A percentile compares a stretch with the other conserved stretches of the same genome.
Evolutionary conservation across 2,329 filamentous ascomycete species (phyloP).

Genomic region (Colletotrichum gloeosporioides): DNA sequence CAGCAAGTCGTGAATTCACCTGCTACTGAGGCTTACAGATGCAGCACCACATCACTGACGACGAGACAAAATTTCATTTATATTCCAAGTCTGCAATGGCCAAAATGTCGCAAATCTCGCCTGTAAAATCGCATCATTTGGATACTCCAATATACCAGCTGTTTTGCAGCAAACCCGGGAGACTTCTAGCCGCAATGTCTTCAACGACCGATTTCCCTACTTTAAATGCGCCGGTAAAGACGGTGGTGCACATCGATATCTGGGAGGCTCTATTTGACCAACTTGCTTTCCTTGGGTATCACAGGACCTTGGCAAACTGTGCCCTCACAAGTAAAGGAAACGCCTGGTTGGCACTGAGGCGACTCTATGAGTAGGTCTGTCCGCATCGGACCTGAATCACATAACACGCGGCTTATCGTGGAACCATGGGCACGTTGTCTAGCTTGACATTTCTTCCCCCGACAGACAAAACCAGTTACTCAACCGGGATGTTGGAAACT

Average conservation of each 20-base stretch:
- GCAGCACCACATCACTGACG: neutral
- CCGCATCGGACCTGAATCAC: fast-evolving
- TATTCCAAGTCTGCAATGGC: neutral
- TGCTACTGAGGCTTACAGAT: fast-evolving
- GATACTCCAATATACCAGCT: neutral
- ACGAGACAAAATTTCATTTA: neutral
- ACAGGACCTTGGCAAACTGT: neutral
- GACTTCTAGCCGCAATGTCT: neutral
- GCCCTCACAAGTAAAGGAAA: neutral
- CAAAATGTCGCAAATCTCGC: neutral
- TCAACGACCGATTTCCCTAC: neutral
- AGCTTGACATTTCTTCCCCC: neutral
- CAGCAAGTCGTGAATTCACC: neutral
- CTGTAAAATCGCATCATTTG: neutral
- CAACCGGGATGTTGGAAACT: neutral
- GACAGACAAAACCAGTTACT: neutral
- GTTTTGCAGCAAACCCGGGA: neutral
- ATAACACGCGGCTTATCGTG: neutral
- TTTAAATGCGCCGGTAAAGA: neutral
- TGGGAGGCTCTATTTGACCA: neutral
- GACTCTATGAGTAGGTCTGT: neutral
- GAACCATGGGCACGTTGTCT: neutral
- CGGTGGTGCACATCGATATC: neutral
- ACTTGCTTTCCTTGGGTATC: neutral
- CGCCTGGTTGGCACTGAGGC: neutral